These are phyloP conservation scores for Penicillium sp. DNA, from an alignment of 2,329 filamentous ascomycete species.

Conservation along the genomic window DNA sequence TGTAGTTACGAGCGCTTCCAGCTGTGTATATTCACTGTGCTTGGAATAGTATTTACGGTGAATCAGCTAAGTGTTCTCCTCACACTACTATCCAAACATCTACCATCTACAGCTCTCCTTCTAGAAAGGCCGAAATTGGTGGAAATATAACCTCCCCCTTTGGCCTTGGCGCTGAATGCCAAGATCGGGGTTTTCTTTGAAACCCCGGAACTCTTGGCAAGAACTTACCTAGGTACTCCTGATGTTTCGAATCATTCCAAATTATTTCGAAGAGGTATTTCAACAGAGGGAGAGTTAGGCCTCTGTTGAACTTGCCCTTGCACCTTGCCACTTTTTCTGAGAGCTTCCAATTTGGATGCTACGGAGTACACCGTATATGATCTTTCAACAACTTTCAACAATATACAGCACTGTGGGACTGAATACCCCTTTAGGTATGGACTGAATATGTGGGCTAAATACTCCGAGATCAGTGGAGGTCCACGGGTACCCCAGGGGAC, in stretches of 20 bases:
- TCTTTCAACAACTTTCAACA: background rate
- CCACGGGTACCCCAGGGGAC: background rate
- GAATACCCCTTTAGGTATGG: background rate
- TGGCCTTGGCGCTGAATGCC: background rate
- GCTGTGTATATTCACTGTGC: background rate
- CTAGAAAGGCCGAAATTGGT: background rate
- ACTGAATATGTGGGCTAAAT: background rate
- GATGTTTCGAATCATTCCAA: background rate
- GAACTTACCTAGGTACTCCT: background rate
- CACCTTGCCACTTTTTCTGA: background rate
- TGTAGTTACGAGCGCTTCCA: background rate
- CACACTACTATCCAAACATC: background rate
- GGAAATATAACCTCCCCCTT: background rate
- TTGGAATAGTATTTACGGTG: background rate
- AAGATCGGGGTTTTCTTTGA: background rate
- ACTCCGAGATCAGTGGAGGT: background rate
- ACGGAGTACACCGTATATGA: background rate
- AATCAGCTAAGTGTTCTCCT: background rate
- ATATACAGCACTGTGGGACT: background rate
- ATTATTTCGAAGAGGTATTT: background rate
- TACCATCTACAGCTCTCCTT: background rate
- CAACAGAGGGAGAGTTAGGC: background rate
- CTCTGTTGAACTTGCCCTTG: background rate
- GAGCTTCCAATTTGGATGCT: background rate
- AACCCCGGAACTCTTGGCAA: background rate